Conservation (phyloP, 345 rosid species). For the Sonneratia caseolaris region DNA sequence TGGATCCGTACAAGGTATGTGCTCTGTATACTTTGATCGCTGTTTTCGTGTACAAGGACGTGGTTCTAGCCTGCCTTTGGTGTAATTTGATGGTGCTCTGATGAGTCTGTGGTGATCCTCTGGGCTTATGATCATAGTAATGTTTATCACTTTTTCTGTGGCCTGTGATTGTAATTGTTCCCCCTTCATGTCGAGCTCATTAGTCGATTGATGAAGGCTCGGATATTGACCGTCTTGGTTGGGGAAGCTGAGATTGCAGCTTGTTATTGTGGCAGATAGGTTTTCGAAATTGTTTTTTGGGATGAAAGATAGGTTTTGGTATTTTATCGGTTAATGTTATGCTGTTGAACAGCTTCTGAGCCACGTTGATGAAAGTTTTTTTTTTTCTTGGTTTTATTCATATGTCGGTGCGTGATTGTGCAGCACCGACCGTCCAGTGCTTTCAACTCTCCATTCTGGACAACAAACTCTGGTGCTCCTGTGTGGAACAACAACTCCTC, state of each 20-base stretch:
- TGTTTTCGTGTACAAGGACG: not conserved
- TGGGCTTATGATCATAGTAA: not conserved
- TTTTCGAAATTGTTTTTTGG: no score
- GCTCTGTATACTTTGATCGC: not conserved
- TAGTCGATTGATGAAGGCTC: not conserved
- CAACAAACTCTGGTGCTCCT: conserved; percentile 74
- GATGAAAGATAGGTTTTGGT: no score
- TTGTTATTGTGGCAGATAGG: not conserved
- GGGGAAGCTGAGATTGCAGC: not conserved
- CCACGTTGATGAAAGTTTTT: not conserved
- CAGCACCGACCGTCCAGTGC: conserved; percentile 70
- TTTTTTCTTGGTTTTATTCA: not conserved
- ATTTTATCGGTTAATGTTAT: not conserved
- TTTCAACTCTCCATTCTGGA: conserved; percentile 49
- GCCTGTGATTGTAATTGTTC: not conserved
- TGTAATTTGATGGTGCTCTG: not conserved
- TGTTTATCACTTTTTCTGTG: not conserved
- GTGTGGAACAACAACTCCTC: conserved; percentile 78
- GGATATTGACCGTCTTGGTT: not conserved
- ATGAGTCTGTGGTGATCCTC: not conserved
- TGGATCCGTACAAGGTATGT: conserved; percentile 13
- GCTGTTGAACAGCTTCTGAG: not conserved
- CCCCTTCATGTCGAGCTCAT: not conserved
- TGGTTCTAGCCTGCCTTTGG: not conserved
- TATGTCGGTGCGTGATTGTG: conserved; percentile 1